phyloP scores from a whole-genome alignment of 164 flowering plant species.

The Vitis rupestris region DNA sequence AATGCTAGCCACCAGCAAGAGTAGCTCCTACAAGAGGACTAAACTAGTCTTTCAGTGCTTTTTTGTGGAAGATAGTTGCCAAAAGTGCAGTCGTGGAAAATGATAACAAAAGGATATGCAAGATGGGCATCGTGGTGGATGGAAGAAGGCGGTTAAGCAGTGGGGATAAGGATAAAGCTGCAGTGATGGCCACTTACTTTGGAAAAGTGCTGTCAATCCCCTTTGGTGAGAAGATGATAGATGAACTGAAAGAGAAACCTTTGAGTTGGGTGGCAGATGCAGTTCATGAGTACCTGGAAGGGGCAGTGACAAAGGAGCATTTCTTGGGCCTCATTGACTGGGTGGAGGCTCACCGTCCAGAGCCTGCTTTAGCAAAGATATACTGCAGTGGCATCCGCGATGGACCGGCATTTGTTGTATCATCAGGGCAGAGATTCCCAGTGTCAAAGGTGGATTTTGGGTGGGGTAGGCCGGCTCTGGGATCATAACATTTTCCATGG shows the following conservation, averaged over 20 bases:
- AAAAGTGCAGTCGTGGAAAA: not conserved
- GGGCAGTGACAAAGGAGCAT: slow-evolving; percentile 38
- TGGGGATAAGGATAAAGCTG: not conserved
- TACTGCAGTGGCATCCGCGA: slow-evolving; percentile 29
- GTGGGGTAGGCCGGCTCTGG: slow-evolving; percentile 53
- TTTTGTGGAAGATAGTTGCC: slow-evolving; percentile 45
- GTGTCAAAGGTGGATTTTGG: slow-evolving; percentile 50
- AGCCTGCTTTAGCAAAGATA: slow-evolving; percentile 33
- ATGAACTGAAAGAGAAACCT: slow-evolving; percentile 31
- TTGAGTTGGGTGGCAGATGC: slow-evolving; percentile 37
- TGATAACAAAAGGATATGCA: slow-evolving; percentile 6
- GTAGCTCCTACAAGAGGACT: slow-evolving; percentile 4
- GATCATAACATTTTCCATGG: slow-evolving; percentile 63
- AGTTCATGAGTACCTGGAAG: slow-evolving; percentile 30
- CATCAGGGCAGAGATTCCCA: slow-evolving; percentile 59
- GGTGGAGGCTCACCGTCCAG: slow-evolving; percentile 59
- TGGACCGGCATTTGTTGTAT: slow-evolving; percentile 54
- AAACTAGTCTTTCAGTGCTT: slow-evolving; percentile 45
- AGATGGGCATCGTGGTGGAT: slow-evolving; percentile 54
- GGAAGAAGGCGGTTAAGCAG: slow-evolving; percentile 30
- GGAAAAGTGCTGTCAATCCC: slow-evolving; percentile 59
- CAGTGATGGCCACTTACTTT: slow-evolving; percentile 30
- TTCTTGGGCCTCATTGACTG: slow-evolving; percentile 59
- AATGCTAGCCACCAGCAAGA: slow-evolving; percentile 14
- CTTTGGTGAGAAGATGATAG: slow-evolving; percentile 25